Evolutionary conservation across 2,329 filamentous ascomycete species (phyloP), one percentile per base, ranked within the genome.

Genomic region (Neofusicoccum parvum): DNA sequence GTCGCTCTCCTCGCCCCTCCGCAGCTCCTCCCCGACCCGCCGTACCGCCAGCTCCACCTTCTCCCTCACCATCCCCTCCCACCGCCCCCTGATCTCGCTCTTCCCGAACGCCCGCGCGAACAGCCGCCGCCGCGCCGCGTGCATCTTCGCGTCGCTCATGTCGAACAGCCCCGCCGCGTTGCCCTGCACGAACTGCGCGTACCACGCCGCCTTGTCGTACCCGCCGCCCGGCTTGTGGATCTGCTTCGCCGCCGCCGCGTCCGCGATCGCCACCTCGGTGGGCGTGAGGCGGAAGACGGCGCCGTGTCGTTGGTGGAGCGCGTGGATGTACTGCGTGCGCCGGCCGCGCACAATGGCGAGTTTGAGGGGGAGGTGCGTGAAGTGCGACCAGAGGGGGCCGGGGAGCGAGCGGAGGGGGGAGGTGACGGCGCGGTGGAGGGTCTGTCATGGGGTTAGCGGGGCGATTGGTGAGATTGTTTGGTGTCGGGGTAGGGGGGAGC

Each of bases 11-110:
- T 80, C 78, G 0, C 69, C 69, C 15, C 59, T 70, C 68, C 76
- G 65, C 67, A 80, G 77, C 54, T 87, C 83, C n/a, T 79, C 72
- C 0, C 67, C 71, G 23, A 87, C 86, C 53, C 73, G 75, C 2
- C 77, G 37, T 1, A 86, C 75, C 0, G 82, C 73, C 10, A 82
- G 67, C 0, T 75, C 70, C 0, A 80, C 74, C 17, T 78, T 79
- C 0, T 68, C 69, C 3, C 76, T 68, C 10, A 86, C 74, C 27
- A 76, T 59, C 0, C 71, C 69, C 53, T 77, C 71, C 77, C 78
- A 81, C 51, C 78, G 70, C 46, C 72, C 68, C 11, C 72, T 68
- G 10, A 80, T 66, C 50, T 74, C 73, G 1, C 72, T 70, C 53
- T 79, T 75, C 54, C 73, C 76, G 68, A 80, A 79, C 3, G 73